phyloP scores from a whole-genome alignment of 768 basidiomycete genomes.

The Lentinula sp. region DNA sequence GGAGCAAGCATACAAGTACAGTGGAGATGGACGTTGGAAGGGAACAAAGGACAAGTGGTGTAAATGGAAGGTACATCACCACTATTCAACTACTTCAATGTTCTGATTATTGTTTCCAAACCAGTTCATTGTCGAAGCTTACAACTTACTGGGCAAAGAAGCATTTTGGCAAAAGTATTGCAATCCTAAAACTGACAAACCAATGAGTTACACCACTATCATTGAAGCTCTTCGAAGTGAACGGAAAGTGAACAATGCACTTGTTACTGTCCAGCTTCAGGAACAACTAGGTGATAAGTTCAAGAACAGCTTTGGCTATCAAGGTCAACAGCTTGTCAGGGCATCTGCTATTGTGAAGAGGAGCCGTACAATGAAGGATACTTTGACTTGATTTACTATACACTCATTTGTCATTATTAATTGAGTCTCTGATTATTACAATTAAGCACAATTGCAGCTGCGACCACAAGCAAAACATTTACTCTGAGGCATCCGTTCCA shows the following conservation, averaged over 20 bases:
- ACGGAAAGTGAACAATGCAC: slow-evolving; percentile 5
- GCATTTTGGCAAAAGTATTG: slow-evolving; percentile 15
- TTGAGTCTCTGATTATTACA: background rate
- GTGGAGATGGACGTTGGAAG: background rate
- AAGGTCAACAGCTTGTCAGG: background rate
- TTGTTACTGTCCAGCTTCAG: background rate
- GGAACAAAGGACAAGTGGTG: slow-evolving; percentile 8
- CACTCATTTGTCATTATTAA: background rate
- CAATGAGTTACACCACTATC: slow-evolving; percentile 13
- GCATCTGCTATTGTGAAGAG: background rate
- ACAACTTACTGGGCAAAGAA: slow-evolving; percentile 5
- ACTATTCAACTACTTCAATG: too few species aligned
- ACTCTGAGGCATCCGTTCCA: slow-evolving; percentile 14
- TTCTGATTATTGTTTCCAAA: too few species aligned
- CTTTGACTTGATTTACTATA: background rate
- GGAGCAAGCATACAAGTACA: background rate
- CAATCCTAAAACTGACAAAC: slow-evolving; percentile 2
- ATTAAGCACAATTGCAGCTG: slow-evolving; percentile 22
- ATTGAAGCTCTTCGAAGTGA: background rate
- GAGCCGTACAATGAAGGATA: background rate
- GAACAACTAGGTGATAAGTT: background rate
- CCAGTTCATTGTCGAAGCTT: slow-evolving; percentile 12
- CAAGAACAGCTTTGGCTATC: background rate
- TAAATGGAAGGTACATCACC: slow-evolving; percentile 10
- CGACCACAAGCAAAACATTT: slow-evolving; percentile 24